phyloP scores from a whole-genome alignment of 495 filamentous ascomycete genomes.

The Xylaria bambusicola region DNA sequence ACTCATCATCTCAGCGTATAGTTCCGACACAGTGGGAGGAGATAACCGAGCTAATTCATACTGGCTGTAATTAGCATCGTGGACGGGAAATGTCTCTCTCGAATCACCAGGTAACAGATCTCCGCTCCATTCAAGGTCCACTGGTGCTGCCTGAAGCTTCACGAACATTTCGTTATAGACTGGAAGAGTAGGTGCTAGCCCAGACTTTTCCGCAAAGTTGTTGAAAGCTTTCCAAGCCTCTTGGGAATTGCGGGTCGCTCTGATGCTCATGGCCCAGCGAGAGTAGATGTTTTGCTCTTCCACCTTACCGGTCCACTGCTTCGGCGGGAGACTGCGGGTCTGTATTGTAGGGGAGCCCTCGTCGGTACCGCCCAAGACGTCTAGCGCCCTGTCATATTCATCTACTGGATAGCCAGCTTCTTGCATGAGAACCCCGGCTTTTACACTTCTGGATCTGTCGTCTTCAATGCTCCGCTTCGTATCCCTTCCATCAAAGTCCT shows the following conservation, averaged over 20 bases:
- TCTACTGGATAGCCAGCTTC: slow-evolving; percentile 43
- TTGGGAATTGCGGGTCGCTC: slow-evolving; percentile 44
- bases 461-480: slow-evolving; percentile 43
- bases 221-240: slow-evolving; percentile 49
- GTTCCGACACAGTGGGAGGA: slow-evolving; percentile 38
- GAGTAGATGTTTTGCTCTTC: slow-evolving; percentile 31
- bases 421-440: slow-evolving; percentile 39
- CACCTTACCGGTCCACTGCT: slow-evolving; percentile 21
- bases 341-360: slow-evolving; percentile 43
- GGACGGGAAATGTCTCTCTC: slow-evolving; percentile 37
- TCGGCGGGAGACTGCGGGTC: slow-evolving; percentile 34
- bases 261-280: slow-evolving; percentile 41
- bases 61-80: slow-evolving; percentile 44
- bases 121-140: slow-evolving; percentile 14
- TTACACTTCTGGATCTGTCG: slow-evolving; percentile 41
- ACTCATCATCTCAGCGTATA: slow-evolving; percentile 43
- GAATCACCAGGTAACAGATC: slow-evolving; percentile 41
- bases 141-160: slow-evolving; percentile 37
- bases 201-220: slow-evolving; percentile 27
- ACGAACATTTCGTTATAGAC: slow-evolving; percentile 50
- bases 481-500: slow-evolving; percentile 47
- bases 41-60: slow-evolving; percentile 44
- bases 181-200: slow-evolving; percentile 29
- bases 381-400: slow-evolving; percentile 37
- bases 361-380: slow-evolving; percentile 39